A percentile compares a stretch with the other conserved stretches of the same genome.
Conservation (phyloP, 2,329 filamentous ascomycete genomes). For the Sporothrix inflata region DNA sequence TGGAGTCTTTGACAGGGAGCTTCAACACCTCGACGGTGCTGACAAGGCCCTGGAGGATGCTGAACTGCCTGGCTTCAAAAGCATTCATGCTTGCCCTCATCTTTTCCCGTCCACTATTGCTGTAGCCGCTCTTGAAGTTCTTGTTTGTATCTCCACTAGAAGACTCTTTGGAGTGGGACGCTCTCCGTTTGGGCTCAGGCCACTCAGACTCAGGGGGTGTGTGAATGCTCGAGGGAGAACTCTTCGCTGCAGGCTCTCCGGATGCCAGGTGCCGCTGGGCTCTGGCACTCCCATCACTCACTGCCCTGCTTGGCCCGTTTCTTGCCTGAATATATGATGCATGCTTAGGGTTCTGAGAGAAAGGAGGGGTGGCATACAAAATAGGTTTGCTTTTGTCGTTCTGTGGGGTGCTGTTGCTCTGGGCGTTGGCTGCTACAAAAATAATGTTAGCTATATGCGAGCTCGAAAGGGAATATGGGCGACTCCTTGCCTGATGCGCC, state of each 20-base stretch:
- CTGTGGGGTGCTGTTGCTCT: not conserved
- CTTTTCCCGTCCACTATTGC: not conserved
- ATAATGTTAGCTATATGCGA: not conserved
- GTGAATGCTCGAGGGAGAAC: not conserved
- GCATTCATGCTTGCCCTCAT: slow-evolving; percentile 29
- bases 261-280: slow-evolving; percentile 13
- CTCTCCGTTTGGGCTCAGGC: slow-evolving; percentile 15
- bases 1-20: slow-evolving; percentile 4
- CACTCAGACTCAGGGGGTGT: not conserved
- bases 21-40: slow-evolving; percentile 22
- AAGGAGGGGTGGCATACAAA: slow-evolving; percentile 30
- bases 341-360: not conserved
- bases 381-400: slow-evolving; percentile 21
- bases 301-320: not conserved
- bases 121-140: not conserved
- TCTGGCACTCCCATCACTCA: not conserved
- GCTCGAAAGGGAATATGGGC: not conserved
- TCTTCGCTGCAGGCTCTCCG: not conserved
- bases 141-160: slow-evolving; percentile 29
- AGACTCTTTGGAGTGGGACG: not conserved
- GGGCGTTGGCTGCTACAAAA: not conserved
- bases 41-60: slow-evolving; percentile 32
- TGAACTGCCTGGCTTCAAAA: slow-evolving; percentile 36
- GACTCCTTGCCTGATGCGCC: not conserved
- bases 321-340: not conserved